Base-by-base conservation (phyloP, 495 filamentous ascomycete genomes). In the Talaromyces borbonicus region DNA sequence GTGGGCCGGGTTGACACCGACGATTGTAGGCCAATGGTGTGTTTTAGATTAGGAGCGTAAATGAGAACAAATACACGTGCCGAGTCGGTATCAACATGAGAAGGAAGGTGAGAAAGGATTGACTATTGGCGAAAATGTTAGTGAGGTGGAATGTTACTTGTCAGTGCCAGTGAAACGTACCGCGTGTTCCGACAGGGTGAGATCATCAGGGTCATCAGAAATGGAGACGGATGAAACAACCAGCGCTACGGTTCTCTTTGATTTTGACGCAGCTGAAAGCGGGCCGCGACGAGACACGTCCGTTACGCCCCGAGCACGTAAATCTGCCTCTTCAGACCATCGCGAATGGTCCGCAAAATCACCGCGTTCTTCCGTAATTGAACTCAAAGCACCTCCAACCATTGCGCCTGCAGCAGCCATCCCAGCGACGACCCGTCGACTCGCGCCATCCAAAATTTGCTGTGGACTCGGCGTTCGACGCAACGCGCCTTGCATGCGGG, bases 391-490 rank as follows among this genome's bases (percentile, higher is more conserved):
- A 45, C 68, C 83, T 16, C 85, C 85, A 23, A 89, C 77, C 14
- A 73, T 84, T 15, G 81, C 81, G 5, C 87, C 85, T n/a, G 86
- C 87, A 20, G 89, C 89, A 7, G 85, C 83, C 48, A 95, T 68
- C 1, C 88, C 83, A 8, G 87, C 87, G 0, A 74, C 78, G 18
- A 93, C 82, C 41, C 74, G 81, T 59, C 79, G 81, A 56, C 79
- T 80, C 1, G 87, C 87, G 24, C 75, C 80, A 57, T 90, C 85
- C 50, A 90, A 76, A 49, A 94, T 75, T 62, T 93, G 85, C 56
- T 93, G 87, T 20, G 90, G 90, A 55, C 86, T 93, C 8, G 90
- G 86, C 4, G 88, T 92, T 43, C 88, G 78, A 54, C 85, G 78
- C 58, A 94, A 66, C n/a, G 84, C 85, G 47, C 84, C 85, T 44